These are phyloP conservation scores for Trichaptum fuscoviolaceum DNA, from an alignment of 768 basidiomycete species.

Conservation along the genomic window DNA sequence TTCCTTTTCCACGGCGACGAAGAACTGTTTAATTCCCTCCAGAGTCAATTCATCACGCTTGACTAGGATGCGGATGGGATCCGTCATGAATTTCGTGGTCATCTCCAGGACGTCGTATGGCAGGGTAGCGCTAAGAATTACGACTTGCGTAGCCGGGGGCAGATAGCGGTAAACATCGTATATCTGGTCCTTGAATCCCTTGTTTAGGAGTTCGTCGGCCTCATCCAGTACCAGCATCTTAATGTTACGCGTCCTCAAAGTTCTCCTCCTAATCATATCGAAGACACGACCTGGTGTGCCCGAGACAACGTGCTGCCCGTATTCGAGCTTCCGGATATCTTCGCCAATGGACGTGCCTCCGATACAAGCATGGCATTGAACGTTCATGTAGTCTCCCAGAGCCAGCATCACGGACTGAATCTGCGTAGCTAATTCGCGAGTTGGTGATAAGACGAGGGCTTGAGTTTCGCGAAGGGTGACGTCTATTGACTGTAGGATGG, in stretches of 20 bases:
- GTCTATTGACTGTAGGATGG: conserved; percentile 97
- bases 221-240: conserved; percentile 96
- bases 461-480: conserved; percentile 91
- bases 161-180: conserved; percentile 98
- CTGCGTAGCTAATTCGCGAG: conserved; percentile 98
- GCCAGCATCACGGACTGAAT: conserved; percentile 97
- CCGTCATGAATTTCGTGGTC: conserved; percentile 99
- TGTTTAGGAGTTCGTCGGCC: conserved; percentile 94
- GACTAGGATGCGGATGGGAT: conserved; percentile 96
- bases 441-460: conserved; percentile 93
- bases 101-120: conserved; percentile 98
- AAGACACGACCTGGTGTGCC: conserved; percentile 98
- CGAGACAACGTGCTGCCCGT: conserved; percentile 95
- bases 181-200: conserved; percentile 99
- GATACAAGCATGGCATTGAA: conserved; percentile 97
- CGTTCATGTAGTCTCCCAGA: conserved; percentile 98
- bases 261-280: conserved; percentile 96
- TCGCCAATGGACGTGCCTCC: conserved; percentile 97
- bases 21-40: conserved; percentile 95
- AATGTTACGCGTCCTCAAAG: conserved; percentile 92
- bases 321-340: conserved; percentile 95
- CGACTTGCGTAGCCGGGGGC: conserved; percentile 95
- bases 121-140: conserved; percentile 91
- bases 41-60: conserved; percentile 99
- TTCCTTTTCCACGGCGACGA: conserved; percentile 98